Base-by-base conservation (phyloP, 176 grass and related monocot species). In the Raddia guianensis region DNA sequence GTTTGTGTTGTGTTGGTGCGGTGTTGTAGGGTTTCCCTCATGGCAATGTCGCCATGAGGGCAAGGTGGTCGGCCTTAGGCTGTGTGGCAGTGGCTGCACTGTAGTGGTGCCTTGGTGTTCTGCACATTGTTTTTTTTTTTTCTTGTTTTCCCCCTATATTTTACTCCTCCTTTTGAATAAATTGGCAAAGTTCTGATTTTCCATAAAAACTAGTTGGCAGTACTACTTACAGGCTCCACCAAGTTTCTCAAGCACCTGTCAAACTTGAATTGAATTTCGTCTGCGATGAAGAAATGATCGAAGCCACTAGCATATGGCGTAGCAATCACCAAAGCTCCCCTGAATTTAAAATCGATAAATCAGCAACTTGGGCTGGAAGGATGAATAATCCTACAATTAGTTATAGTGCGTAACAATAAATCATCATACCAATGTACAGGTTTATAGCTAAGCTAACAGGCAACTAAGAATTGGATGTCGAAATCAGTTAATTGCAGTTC, bases 221-320 rank as follows among this genome's bases (percentile, higher is more conserved):
- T 50, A 40, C 16, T 34, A 95, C 88, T 95, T 80, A 99, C 92
- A 76, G 84, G 81, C 63, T 91, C 86, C 58, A 68, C 66, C 84
- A 99, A 86, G 78, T 78, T 90, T 84, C 92, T 90, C 82, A 99
- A 81, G 85, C 96, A 99, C 82, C 90, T 93, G 49, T 95, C 92
- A 60, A 95, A 99, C 82, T 95, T 99, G 73, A 95, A 99, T 13
- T 99, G 92, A 60, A 84, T 90, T 86, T 99, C 90, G 49, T 99
- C 96, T 54, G 90, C 88, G 64, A 95, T 99, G 72, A 81, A 95
- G 93, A 99, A 99, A 90, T 99, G 86, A 73, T 99, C 96, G 18
- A 99, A 95, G 46, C 96, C 90, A 8, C 96, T 99, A 33, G 96
- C 82, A 82, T 66, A 99, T 14, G 96, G 96, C 12, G 92, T 99